phyloP scores from a whole-genome alignment of 2,329 filamentous ascomycete genomes.

The Trichoderma harzianum region DNA sequence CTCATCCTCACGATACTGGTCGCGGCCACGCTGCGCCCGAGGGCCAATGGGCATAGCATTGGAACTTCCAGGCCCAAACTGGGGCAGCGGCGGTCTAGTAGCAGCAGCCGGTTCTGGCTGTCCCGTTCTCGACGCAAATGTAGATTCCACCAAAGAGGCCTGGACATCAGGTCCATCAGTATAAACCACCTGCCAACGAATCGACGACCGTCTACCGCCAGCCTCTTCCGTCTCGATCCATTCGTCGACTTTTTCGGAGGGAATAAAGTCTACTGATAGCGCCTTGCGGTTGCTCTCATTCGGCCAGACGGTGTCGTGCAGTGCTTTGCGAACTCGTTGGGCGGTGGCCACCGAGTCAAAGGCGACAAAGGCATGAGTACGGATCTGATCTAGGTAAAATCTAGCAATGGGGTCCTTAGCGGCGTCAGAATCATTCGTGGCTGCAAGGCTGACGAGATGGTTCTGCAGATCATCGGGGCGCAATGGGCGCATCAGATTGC shows the following conservation, averaged over 20 bases:
- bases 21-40: constrained; percentile 27
- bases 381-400: constrained; percentile 80
- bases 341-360: constrained; percentile 70
- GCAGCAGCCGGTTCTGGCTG: constrained; percentile 3
- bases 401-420: constrained; percentile 54
- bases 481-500: constrained; percentile 84
- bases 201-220: constrained; percentile 39
- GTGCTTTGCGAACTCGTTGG: constrained; percentile 66
- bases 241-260: constrained; percentile 64
- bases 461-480: constrained; percentile 63
- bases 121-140: constrained; percentile 22
- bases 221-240: constrained; percentile 72
- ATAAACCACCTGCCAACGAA: constrained; percentile 73
- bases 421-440: constrained; percentile 43
- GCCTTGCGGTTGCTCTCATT: constrained; percentile 79
- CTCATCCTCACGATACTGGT: neutral
- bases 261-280: constrained; percentile 87
- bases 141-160: constrained; percentile 46
- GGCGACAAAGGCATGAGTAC: constrained; percentile 79
- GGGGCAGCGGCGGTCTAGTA: constrained; percentile 20
- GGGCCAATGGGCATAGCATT: constrained; percentile 40
- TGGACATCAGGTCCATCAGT: constrained; percentile 50
- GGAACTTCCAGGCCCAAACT: constrained; percentile 23
- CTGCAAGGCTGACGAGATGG: constrained; percentile 68
- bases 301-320: constrained; percentile 83